Evolutionary conservation across 106 monocot genomes (phyloP).

Genomic region (Iris macrosiphon): DNA sequence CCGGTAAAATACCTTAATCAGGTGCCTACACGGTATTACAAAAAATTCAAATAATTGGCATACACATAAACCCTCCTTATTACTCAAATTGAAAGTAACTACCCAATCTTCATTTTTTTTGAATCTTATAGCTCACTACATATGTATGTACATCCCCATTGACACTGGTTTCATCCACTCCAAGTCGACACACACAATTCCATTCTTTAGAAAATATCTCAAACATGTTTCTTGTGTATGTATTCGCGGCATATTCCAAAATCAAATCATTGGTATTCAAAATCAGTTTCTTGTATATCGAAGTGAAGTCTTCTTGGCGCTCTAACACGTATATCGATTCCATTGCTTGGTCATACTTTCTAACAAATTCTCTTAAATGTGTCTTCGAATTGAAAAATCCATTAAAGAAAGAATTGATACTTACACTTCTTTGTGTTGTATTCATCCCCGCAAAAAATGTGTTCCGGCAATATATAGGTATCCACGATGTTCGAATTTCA

Average conservation of each 20-base stretch:
- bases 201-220: no score
- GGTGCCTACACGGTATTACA: no score
- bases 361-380: slow-evolving; percentile 14
- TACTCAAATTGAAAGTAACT: no score
- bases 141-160: no score
- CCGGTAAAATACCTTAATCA: no score
- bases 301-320: slow-evolving; percentile 12
- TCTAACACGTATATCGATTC: slow-evolving; percentile 13
- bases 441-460: slow-evolving; percentile 20
- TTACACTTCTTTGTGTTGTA: slow-evolving; percentile 12
- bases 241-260: background rate
- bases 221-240: background rate
- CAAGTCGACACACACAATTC: no score
- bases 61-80: no score
- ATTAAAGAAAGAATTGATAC: slow-evolving; percentile 17
- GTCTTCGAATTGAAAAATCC: slow-evolving; percentile 19
- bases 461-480: background rate
- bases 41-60: no score
- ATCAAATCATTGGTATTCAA: background rate
- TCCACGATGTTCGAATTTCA: slow-evolving; percentile 2
- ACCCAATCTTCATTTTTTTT: no score
- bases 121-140: no score
- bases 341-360: slow-evolving; percentile 11
- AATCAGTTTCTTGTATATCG: background rate
- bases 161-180: no score